A percentile compares a stretch with the other conserved stretches of the same genome.
Conservation (phyloP, 208 protist species). For the Phytomonas francai region DNA sequence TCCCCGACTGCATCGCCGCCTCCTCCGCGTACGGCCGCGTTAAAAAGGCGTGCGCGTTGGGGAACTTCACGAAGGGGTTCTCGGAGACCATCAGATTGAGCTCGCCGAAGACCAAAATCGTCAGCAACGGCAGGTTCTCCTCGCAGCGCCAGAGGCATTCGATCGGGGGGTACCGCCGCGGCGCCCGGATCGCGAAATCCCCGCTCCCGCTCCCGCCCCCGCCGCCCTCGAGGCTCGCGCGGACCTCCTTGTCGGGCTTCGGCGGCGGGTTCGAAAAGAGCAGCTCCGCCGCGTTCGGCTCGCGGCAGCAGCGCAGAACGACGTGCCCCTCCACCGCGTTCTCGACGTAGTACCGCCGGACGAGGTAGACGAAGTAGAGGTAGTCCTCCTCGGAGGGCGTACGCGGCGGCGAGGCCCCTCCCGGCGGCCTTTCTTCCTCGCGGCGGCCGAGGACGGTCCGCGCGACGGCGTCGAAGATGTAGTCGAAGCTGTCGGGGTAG, state of each 20-base stretch:
- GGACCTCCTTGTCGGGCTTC: constrained; percentile 67
- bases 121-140: constrained; percentile 67
- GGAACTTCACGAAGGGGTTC: constrained; percentile 78
- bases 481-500: constrained; percentile 58
- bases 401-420: neutral
- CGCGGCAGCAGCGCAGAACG: constrained; percentile 72
- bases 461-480: constrained; percentile 56
- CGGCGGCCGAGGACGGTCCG: constrained; percentile 27
- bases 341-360: constrained; percentile 75
- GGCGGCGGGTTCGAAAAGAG: constrained; percentile 76
- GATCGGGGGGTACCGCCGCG: constrained; percentile 55
- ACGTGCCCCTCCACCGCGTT: constrained; percentile 84
- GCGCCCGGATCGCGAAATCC: constrained; percentile 16
- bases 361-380: constrained; percentile 68
- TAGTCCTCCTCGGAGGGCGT: constrained; percentile 46
- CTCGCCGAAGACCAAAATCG: constrained; percentile 81
- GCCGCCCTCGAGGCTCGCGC: constrained; percentile 14
- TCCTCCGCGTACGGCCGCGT: constrained; percentile 42
- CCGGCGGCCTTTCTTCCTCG: neutral
- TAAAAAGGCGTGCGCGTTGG: constrained; percentile 53
- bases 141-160: constrained; percentile 66
- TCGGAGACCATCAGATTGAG: constrained; percentile 79
- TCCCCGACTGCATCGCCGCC: neutral
- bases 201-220: neutral
- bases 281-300: constrained; percentile 42